Evolutionary conservation across 176 grass and related monocot species (phyloP).

Genomic region (Poa pratensis): DNA sequence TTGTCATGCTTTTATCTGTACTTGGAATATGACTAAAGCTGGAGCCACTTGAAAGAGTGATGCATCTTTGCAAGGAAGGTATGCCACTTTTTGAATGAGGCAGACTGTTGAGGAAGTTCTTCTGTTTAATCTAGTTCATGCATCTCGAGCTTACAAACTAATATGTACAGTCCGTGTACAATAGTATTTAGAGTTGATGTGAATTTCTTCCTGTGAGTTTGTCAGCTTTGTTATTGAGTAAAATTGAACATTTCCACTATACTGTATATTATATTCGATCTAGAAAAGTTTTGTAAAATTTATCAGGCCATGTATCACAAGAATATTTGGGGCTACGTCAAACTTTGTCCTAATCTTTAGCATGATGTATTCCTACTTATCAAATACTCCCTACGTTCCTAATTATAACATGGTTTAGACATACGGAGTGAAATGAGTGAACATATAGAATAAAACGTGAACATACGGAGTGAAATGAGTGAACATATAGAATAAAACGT

Average conservation of each 20-base stretch:
- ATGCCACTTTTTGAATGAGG: neutral
- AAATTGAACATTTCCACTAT: neutral
- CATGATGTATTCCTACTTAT: conserved; percentile 1
- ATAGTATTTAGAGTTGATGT: neutral
- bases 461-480: too few relatives aligned
- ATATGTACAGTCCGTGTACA: neutral
- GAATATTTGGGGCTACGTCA: neutral
- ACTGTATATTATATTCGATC: neutral
- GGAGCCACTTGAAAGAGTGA: conserved; percentile 20
- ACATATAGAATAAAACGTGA: too few relatives aligned
- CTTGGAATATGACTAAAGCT: conserved; percentile 28
- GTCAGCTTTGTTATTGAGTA: neutral
- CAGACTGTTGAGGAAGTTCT: neutral
- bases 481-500: too few relatives aligned
- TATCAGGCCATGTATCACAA: neutral
- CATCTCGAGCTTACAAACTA: neutral
- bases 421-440: too few relatives aligned
- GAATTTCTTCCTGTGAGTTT: neutral
- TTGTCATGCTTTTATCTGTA: conserved; percentile 27
- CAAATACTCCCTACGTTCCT: too few relatives aligned
- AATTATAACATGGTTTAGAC: too few relatives aligned
- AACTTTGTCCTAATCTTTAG: neutral
- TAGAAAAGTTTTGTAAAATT: neutral
- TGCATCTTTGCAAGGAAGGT: conserved; percentile 11
- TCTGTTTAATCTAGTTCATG: neutral